Base-by-base conservation (phyloP, 345 rosid species). In the Eucalyptus virginea region DNA sequence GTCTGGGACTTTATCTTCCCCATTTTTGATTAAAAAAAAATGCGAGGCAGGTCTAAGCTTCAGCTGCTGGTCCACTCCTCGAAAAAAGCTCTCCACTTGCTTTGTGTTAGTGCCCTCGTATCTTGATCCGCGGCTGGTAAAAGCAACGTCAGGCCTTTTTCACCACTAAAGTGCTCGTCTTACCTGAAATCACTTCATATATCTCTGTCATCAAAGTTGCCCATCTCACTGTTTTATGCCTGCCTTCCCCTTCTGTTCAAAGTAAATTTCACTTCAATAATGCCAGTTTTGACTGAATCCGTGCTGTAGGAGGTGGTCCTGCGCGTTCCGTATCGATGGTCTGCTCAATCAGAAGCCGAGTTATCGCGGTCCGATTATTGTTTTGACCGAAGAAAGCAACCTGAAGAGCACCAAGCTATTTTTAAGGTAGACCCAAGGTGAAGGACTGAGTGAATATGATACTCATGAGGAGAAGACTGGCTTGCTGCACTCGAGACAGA, bases 401-500 rank as follows among this genome's bases (percentile, higher is more conserved):
- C 37, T n/a, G 1, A 21, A 30, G 58, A 48, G 4, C 50, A 49
- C 42, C 45, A 3, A 48, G 26, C 51, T n/a, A 5, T 52, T 14
- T 48, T n/a, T 1, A 6, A 52, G 88, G 88, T 77, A 10, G 85
- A 77, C 28, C 47, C 47, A 11, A 23, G 85, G 85, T 16, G 47
- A 40, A 37, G 47, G 85, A 77, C 30, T 11, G 85, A 77, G 47
- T 6, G 32, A 50, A 72, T 56, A 95, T 93, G 95, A 94, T 94
- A 95, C 85, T 81, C 89, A 94, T 95, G 97, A 96, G 94, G 89
- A 96, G 96, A 92, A 92, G 94, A 89, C 92, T 98, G 28, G 96
- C 92, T 90, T 98, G 99, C 88, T 98, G 99, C 93, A 92, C 94
- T 32, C 91, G 94, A 58, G 97, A 97, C 60, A 95, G 94, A 85